Evolutionary conservation across 2,329 filamentous ascomycete genomes (phyloP).

Genomic region (Leptographium flavum): DNA sequence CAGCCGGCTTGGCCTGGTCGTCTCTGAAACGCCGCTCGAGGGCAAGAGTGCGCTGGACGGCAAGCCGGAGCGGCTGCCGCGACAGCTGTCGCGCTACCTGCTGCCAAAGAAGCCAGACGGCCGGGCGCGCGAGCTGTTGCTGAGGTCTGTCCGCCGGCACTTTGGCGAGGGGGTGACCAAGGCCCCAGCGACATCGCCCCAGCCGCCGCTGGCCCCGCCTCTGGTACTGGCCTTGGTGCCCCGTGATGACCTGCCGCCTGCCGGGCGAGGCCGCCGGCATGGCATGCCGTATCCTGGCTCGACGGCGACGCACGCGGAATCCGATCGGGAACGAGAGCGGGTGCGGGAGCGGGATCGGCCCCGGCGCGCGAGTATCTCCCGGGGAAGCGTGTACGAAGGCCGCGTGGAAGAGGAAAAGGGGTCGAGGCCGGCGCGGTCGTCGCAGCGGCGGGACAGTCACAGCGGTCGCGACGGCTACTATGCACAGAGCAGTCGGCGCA

Average conservation of each 20-base stretch:
- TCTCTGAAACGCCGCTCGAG: conserved; percentile 55
- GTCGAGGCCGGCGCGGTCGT: no score
- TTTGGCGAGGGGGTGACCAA: conserved; percentile 10
- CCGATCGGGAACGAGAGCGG: no score
- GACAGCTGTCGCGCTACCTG: conserved; percentile 59
- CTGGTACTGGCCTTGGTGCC: no score
- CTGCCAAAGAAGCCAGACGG: conserved; percentile 48
- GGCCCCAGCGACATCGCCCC: neutral
- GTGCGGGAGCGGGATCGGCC: neutral
- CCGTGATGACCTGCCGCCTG: neutral
- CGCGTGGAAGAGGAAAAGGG: neutral
- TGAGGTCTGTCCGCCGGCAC: conserved; percentile 40
- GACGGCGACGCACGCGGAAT: neutral
- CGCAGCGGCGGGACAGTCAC: no score
- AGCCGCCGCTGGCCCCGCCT: neutral
- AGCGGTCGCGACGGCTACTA: neutral
- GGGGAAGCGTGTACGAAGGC: neutral
- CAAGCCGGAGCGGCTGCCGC: conserved; percentile 60
- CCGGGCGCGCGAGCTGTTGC: conserved; percentile 43
- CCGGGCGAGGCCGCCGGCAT: no score
- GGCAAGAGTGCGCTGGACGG: conserved; percentile 38
- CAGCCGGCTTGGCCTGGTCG: conserved; percentile 51
- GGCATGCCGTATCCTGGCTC: neutral
- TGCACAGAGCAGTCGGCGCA: neutral
- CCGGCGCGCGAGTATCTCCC: neutral